Evolutionary conservation across 352 stramenopile species (phyloP).

Genomic region (Phytophthora brassicae): DNA sequence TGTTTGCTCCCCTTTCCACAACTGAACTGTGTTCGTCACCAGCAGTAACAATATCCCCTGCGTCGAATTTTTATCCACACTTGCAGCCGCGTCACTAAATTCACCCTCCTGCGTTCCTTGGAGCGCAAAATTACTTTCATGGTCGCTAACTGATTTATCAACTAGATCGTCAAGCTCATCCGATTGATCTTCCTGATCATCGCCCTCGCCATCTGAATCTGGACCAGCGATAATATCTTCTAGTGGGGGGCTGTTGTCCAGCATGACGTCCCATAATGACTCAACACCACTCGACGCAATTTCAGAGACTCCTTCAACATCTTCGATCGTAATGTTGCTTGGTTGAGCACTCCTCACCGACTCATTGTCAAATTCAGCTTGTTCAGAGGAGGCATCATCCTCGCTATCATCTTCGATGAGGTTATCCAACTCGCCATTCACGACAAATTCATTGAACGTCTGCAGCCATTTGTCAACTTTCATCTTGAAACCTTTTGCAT

Average conservation of each 20-base stretch:
- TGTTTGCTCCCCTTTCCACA: not conserved
- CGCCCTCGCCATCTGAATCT: not conserved
- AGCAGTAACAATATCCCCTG: not conserved
- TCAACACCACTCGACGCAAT: not conserved
- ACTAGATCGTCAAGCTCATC: too few relatives aligned
- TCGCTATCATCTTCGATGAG: not conserved
- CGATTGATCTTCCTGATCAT: not conserved
- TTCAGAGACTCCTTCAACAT: not conserved
- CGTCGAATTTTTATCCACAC: not conserved
- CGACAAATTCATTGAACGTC: constrained; percentile 8
- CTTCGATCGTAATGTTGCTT: not conserved
- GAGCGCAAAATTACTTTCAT: constrained; percentile 5
- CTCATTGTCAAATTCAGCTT: not conserved
- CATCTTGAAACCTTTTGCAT: not conserved
- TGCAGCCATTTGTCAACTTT: constrained; percentile 15
- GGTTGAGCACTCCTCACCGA: not conserved
- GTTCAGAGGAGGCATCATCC: not conserved
- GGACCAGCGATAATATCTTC: not conserved
- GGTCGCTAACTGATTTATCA: not conserved
- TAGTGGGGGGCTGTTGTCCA: not conserved
- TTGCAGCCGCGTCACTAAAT: not conserved
- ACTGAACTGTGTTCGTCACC: not conserved
- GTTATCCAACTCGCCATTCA: not conserved
- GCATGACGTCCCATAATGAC: not conserved
- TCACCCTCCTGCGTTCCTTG: constrained; percentile 12